Evolutionary conservation across 2,329 filamentous ascomycete genomes (phyloP), one percentile per base, ranked within the genome.

Genomic region (Lecanicillium sp.): DNA sequence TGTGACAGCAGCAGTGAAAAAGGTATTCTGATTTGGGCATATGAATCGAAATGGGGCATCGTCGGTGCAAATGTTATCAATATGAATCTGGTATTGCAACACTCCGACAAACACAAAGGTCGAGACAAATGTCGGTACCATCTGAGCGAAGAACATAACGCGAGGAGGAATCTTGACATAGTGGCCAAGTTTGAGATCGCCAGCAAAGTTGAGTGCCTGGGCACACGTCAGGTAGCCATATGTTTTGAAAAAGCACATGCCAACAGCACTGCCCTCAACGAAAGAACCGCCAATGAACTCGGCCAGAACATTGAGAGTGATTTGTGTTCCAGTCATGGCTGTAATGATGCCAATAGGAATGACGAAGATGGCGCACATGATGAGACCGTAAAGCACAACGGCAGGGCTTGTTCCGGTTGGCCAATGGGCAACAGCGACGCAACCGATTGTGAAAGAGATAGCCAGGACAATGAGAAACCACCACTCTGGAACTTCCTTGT

Each of bases 401-500:
- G 56, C 58, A 15, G 62, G 48, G 22, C 57, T 49, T 20, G 68
- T 69, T 39, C 67, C 54, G 0, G 66, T 70, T 2, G 65, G 59
- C 54, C 59, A 69, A n/a, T 49, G 46, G 3, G 54, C 53, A 17
- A 66, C 52, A 8, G 52, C 57, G 2, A 52, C 49, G 29, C 62
- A 54, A 31, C 62, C 62, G n/a, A 62, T 37, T 11, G 51, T 47
- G 18, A 62, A 45, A 4, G 61, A 54, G 6, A 54, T 36, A 18
- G 53, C 39, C 13, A 61, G 52, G 5, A 51, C 47, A 7, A 56
- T 41, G 12, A 62, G 36, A 44, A 69, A 72, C 64, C 65, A 70
- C 66, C 65, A 69, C 33, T 70, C 65, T 0, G 68, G 65, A 1
- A 66, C 63, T 46, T 71, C 67, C 4, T 55, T 57, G 44, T 74